Conservation (phyloP, 140 eudicot species). For the Anethum foeniculum region DNA sequence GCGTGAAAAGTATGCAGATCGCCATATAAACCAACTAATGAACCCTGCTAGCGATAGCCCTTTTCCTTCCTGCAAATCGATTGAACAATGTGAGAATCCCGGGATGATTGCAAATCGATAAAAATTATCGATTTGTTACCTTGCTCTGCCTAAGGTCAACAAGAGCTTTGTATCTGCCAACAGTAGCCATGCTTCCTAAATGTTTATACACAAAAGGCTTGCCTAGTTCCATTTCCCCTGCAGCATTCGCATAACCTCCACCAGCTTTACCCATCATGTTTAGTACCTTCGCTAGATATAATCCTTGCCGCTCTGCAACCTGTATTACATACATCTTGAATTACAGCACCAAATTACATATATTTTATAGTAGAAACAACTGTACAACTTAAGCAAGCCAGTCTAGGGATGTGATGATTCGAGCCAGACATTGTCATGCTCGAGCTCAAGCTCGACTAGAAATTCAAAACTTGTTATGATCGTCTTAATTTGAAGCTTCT, state of each 20-base stretch:
- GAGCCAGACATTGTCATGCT: not conserved
- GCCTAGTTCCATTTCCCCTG: conserved; percentile 50
- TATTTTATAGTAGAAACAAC: not conserved
- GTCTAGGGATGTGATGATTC: not conserved
- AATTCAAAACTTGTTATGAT: too few relatives aligned
- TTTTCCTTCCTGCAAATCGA: conserved; percentile 54
- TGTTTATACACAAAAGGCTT: conserved; percentile 74
- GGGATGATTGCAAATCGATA: not conserved
- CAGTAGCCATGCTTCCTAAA: conserved; percentile 94
- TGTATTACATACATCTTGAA: conserved; percentile 12
- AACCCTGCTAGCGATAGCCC: conserved; percentile 88
- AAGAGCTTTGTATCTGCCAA: conserved; percentile 94
- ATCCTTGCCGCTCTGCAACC: conserved; percentile 99
- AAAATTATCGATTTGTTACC: conserved; percentile 27
- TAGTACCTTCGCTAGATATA: conserved; percentile 56
- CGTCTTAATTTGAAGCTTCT: not conserved
- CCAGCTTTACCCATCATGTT: conserved; percentile 76
- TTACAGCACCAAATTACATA: not conserved
- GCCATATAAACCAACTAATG: conserved; percentile 88
- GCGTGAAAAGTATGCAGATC: conserved; percentile 93
- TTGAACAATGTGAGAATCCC: not conserved
- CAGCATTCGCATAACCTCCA: conserved; percentile 63
- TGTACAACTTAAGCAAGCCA: not conserved
- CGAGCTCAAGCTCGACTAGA: not conserved
- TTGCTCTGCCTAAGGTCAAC: conserved; percentile 98